A percentile compares a stretch with the other conserved stretches of the same genome.
Evolutionary conservation across 176 grass and related monocot species (phyloP).

Genomic region (Leersia perrieri): DNA sequence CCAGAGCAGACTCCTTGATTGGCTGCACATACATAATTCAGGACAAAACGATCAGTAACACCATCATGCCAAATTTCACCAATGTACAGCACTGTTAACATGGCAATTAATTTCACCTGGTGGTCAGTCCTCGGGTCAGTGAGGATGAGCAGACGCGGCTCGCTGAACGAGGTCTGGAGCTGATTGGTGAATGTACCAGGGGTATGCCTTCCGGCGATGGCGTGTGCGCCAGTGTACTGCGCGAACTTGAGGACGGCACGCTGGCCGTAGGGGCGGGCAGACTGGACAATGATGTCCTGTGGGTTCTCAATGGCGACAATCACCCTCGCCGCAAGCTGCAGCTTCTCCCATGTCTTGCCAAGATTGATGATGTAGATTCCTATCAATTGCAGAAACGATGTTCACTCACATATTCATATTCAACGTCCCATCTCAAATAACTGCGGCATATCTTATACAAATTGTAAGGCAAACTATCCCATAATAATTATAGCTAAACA

Average conservation of each 20-base stretch:
- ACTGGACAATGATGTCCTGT: conserved; percentile 90
- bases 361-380: conserved; percentile 91
- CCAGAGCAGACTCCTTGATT: conserved; percentile 88
- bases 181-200: conserved; percentile 95
- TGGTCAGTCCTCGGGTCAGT: conserved; percentile 91
- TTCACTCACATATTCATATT: background rate
- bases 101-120: conserved; percentile 39
- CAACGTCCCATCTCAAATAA: background rate
- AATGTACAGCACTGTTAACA: background rate
- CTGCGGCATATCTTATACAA: background rate
- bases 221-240: conserved; percentile 80
- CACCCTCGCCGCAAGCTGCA: conserved; percentile 76
- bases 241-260: conserved; percentile 87
- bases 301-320: conserved; percentile 94
- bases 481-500: background rate
- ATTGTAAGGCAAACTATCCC: background rate
- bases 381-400: conserved; percentile 13
- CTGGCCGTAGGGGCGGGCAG: conserved; percentile 87
- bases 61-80: background rate
- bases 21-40: conserved; percentile 46
- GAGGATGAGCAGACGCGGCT: conserved; percentile 86
- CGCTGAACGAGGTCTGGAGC: conserved; percentile 89
- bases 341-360: conserved; percentile 91
- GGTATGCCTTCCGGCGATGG: conserved; percentile 86
- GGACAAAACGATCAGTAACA: background rate